Percentiles rank a stretch among this genome's conserved stretches.
Evolutionary conservation across 2,329 filamentous ascomycete genomes (phyloP).

Genomic region (Fusarium illudens): DNA sequence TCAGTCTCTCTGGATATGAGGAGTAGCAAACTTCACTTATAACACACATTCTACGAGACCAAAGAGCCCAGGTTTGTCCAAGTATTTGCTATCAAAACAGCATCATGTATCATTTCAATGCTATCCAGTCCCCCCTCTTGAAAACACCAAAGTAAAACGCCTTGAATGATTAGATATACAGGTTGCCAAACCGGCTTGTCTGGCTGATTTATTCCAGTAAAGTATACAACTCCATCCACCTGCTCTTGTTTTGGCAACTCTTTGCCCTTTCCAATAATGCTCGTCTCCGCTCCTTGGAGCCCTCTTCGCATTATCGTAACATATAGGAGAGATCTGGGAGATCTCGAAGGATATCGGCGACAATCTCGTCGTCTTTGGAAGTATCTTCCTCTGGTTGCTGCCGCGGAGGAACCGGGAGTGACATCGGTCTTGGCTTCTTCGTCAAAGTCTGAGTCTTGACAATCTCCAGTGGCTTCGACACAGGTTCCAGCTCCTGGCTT

Average conservation of each 20-base stretch:
- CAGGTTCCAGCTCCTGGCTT: slow-evolving; percentile 4
- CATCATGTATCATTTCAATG: slow-evolving; percentile 2
- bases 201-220: not conserved
- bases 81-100: slow-evolving; percentile 8
- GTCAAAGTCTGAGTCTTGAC: not conserved
- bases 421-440: slow-evolving; percentile 9
- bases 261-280: not conserved
- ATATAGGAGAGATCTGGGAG: slow-evolving; percentile 58
- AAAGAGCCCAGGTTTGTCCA: not conserved
- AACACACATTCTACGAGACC: not conserved
- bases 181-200: not conserved
- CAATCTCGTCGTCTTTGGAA: slow-evolving; percentile 45
- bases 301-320: slow-evolving; percentile 47
- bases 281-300: slow-evolving; percentile 17
- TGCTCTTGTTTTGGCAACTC: not conserved
- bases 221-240: not conserved
- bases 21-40: not conserved
- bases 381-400: slow-evolving; percentile 6
- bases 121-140: slow-evolving; percentile 2
- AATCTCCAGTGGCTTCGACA: slow-evolving; percentile 10
- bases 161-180: slow-evolving; percentile 31
- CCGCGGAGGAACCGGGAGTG: slow-evolving; percentile 5
- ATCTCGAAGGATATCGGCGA: slow-evolving; percentile 48
- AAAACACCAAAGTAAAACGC: slow-evolving; percentile 19
- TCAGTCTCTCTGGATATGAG: not conserved